phyloP scores from a whole-genome alignment of 768 basidiomycete species.

The Ramaria rubella region DNA sequence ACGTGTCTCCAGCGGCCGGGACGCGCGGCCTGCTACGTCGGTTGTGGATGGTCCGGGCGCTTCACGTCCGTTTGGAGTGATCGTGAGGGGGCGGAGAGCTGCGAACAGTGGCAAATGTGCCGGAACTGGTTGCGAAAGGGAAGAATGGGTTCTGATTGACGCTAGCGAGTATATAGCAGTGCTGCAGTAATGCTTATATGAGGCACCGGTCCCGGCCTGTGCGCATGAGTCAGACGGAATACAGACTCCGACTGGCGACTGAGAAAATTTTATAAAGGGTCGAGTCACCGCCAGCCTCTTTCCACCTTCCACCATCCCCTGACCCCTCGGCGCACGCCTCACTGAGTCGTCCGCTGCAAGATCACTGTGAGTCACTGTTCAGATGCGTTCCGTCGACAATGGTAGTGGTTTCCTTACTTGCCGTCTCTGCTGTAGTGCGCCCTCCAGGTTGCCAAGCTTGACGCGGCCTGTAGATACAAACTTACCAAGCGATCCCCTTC shows the following conservation, averaged over 20 bases:
- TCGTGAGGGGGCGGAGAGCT: no score
- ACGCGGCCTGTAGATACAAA: conserved; percentile 7
- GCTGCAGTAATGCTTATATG: neutral
- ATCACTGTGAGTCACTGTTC: neutral
- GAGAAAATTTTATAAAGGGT: neutral
- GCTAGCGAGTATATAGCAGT: neutral
- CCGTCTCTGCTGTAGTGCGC: neutral
- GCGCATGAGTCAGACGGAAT: neutral
- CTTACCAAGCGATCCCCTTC: neutral
- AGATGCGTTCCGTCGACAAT: neutral
- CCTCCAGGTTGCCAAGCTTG: conserved; percentile 5
- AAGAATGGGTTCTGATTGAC: neutral
- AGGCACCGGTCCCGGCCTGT: neutral
- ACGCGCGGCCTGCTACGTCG: neutral
- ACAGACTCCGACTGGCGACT: neutral
- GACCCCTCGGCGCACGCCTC: neutral
- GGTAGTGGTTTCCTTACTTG: neutral
- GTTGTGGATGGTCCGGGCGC: neutral
- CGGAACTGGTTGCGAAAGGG: no score
- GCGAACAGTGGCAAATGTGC: no score
- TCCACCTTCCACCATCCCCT: neutral
- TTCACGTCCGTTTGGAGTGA: no score
- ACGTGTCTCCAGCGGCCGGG: neutral
- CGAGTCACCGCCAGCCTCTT: neutral
- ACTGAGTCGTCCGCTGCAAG: conserved; percentile 1